Base-by-base conservation (phyloP, 305 asterid species). In the Salvia sclarea region DNA sequence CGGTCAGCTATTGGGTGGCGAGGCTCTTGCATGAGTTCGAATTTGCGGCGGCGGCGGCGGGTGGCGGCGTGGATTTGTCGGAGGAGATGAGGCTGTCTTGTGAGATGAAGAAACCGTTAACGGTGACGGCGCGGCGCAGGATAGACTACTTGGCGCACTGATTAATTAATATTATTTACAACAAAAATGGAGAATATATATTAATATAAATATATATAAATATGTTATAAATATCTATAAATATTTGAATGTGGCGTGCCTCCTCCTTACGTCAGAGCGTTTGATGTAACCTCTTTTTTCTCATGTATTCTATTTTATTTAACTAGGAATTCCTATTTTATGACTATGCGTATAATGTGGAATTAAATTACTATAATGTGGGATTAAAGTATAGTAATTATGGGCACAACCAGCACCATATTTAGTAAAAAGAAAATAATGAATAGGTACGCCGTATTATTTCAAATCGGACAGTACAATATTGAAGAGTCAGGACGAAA, bases 1-100 rank as follows among this genome's bases (percentile, higher is more conserved):
- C 91, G 8, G 96, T 90, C 8, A 77, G 64, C n/a, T 82, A 76
- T 59, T 90, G 96, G 96, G 87, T 83, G 25, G 96, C 90, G 0
- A 33, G 79, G 18, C 83, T 90, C 3, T 4, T 90, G 64, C 93
- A 87, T 7, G 79, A 79, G 30, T 83, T 85, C 14, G 79, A 81
- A 65, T 71, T 87, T 8, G 43, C 3, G 8, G 4, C 47, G 2
- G 18, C 84, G 14, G 44, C 8, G 11, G 6, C 56, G 0, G 49
- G 16, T 1, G 18, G 40, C 3, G 47, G 24, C 0, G 85, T 82
- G 28, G 91, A 87, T 40, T 33, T 87, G 64, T 22, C 81, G 0
- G 96, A 90, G 75, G 83, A 85, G 55, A 24, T 90, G 13, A 83
- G 78, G 65, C 73, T 90, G 0, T 89, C 96, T 0, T 85, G 88